Conservation (phyloP, 2,329 filamentous ascomycete species). For the Zasmidium citrigriseum region DNA sequence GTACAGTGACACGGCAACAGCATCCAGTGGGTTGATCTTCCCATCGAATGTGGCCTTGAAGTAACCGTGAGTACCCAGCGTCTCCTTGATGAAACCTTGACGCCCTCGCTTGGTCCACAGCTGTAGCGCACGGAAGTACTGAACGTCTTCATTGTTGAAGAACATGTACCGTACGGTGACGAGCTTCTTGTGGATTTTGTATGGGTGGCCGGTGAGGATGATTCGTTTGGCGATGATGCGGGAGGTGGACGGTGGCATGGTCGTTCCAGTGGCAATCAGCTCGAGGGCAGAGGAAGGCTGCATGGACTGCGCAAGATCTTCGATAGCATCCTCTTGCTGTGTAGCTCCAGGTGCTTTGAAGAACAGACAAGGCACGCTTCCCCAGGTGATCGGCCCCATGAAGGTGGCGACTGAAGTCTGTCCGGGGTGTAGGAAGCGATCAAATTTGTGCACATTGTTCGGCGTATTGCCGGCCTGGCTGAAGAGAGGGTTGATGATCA, state of each 20-base stretch:
- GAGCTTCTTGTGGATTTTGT: constrained; percentile 97
- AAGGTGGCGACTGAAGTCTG: constrained; percentile 87
- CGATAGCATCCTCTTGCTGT: constrained; percentile 46
- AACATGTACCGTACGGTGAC: constrained; percentile 99
- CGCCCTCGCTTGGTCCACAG: constrained; percentile 90
- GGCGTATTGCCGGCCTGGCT: constrained; percentile 86
- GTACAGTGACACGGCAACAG: constrained; percentile 76
- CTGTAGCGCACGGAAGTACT: constrained; percentile 96
- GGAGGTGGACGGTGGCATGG: constrained; percentile 70
- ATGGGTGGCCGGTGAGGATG: constrained; percentile 92
- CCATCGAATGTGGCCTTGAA: constrained; percentile 99
- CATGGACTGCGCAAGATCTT: constrained; percentile 38
- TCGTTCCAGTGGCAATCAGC: constrained; percentile 84
- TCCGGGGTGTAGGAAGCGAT: constrained; percentile 87
- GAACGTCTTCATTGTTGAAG: constrained; percentile 92
- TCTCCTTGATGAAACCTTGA: constrained; percentile 90
- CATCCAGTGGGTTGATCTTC: constrained; percentile 92
- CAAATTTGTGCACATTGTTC: constrained; percentile 97
- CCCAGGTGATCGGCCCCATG: constrained; percentile 89
- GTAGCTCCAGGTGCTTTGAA: constrained; percentile 62
- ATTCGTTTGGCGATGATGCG: constrained; percentile 92
- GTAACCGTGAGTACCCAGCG: constrained; percentile 95
- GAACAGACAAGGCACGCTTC: constrained; percentile 84
- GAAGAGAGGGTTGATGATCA: constrained; percentile 87
- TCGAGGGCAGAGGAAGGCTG: constrained; percentile 48